Evolutionary conservation across 495 filamentous ascomycete genomes (phyloP), one percentile per base, ranked within the genome.

Genomic region (Penicillium argentinense): DNA sequence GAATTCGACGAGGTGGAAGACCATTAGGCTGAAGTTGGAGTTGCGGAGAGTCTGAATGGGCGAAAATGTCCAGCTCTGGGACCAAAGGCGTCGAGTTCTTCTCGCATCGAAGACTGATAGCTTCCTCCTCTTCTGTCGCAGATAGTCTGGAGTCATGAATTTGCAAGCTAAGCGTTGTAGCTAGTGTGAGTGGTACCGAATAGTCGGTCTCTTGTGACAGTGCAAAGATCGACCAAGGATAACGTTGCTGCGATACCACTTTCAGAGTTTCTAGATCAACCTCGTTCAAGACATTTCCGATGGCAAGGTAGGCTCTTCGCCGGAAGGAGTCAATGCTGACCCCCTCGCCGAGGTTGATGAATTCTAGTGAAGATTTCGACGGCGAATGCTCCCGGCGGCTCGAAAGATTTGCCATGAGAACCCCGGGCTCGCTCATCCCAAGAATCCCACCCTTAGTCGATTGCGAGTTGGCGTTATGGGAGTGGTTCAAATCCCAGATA

Each of bases 171-270:
- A 85, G 72, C 33, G 83, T 88, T 5, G 91, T 96, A 1, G 91
- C 92, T 11, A 97, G 79, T 3, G 91, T 95, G 22, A 97, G 65
- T 13, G 92, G 92, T 3, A 84, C 78, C 1, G 69, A 74, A 9
- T 79, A 78, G 47, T 84, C 73, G 13, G 79, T 80, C 23, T 89
- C 84, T 45, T 89, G 80, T 1, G 92, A 96, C 27, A 97, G 68
- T 2, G 89, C 84, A 39, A 85, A 88, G 33, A 97, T 90, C 13
- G 87, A 81, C 75, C 85, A 95, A 0, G 89, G 86, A 56, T 88
- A 96, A 24, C 79, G 77, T 45, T 89, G 80, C 42, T 81, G 80
- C 6, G 82, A 83, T 9, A 91, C 67, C 18, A 89, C 76, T 27
- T 80, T 78, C 5, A 96, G 67, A 0, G 88, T 91, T 42, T 81